These are phyloP conservation scores for Saprolegnia diclina DNA, from an alignment of 352 stramenopile species.

Conservation along the genomic window DNA sequence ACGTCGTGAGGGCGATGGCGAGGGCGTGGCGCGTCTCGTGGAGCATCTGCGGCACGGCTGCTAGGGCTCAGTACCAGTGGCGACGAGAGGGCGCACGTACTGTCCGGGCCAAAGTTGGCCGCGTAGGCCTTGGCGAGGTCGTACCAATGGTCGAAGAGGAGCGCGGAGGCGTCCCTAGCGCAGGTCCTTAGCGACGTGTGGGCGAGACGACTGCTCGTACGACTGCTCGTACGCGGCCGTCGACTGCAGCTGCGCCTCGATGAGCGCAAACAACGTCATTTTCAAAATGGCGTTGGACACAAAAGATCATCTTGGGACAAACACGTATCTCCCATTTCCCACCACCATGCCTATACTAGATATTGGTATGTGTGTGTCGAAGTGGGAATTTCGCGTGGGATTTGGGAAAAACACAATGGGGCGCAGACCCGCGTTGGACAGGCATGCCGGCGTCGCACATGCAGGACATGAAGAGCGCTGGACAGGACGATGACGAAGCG, in stretches of 20 bases:
- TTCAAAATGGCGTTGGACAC: neutral
- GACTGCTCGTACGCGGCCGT: slow-evolving; percentile 18
- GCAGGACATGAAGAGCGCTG: no score
- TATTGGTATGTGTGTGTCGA: no score
- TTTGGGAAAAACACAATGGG: no score
- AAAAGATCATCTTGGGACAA: neutral
- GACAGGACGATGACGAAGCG: no score
- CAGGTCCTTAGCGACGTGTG: neutral
- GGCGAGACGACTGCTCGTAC: neutral
- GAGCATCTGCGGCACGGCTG: neutral
- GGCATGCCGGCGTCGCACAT: no score
- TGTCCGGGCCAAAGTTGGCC: neutral
- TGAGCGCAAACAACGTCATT: neutral
- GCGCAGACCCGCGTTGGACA: no score
- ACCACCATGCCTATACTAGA: no score
- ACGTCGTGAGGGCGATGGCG: slow-evolving; percentile 4
- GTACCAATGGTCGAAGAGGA: slow-evolving; percentile 10
- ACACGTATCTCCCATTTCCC: neutral
- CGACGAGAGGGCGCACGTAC: neutral
- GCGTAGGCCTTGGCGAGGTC: neutral
- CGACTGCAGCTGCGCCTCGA: slow-evolving; percentile 4
- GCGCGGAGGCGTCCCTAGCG: slow-evolving; percentile 2
- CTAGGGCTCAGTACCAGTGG: neutral
- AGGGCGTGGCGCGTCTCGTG: slow-evolving; percentile 5
- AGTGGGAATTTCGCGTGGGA: no score